Evolutionary conservation across 441 rosid species (phyloP).

Genomic region (Adansonia rubrostipa): DNA sequence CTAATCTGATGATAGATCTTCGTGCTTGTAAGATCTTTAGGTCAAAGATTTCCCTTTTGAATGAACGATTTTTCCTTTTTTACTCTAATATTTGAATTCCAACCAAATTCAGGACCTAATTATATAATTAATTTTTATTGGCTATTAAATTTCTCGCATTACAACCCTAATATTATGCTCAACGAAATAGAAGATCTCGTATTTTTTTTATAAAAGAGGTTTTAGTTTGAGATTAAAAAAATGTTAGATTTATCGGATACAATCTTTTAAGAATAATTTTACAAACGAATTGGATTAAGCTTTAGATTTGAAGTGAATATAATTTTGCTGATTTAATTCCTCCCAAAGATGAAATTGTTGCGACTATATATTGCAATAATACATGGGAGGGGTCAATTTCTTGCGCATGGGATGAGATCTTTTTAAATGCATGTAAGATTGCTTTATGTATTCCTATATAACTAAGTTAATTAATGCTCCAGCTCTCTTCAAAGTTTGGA

Average conservation of each 20-base stretch:
- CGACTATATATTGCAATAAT: not conserved
- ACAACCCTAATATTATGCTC: not conserved
- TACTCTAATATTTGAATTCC: constrained; percentile 29
- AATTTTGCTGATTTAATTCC: not conserved
- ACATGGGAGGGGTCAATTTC: no score
- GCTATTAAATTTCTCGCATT: not conserved
- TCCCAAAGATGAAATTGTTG: not conserved
- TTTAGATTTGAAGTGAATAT: no score
- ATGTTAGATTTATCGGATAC: no score
- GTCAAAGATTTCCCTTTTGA: constrained; percentile 66
- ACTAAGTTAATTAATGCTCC: not conserved
- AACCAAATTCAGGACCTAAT: constrained; percentile 31
- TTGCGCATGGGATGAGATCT: no score
- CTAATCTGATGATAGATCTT: constrained; percentile 26
- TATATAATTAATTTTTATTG: not conserved
- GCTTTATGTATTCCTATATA: not conserved
- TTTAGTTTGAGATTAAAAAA: no score
- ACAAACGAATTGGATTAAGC: no score
- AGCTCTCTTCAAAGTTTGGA: not conserved
- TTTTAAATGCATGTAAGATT: constrained; percentile 21
- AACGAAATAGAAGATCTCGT: no score
- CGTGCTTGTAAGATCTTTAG: constrained; percentile 49
- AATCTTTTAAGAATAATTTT: no score
- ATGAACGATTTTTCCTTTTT: constrained; percentile 9
- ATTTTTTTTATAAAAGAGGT: no score